phyloP scores from a whole-genome alignment of 1,139 yeast species.

The Yamadazyma blattariae region DNA sequence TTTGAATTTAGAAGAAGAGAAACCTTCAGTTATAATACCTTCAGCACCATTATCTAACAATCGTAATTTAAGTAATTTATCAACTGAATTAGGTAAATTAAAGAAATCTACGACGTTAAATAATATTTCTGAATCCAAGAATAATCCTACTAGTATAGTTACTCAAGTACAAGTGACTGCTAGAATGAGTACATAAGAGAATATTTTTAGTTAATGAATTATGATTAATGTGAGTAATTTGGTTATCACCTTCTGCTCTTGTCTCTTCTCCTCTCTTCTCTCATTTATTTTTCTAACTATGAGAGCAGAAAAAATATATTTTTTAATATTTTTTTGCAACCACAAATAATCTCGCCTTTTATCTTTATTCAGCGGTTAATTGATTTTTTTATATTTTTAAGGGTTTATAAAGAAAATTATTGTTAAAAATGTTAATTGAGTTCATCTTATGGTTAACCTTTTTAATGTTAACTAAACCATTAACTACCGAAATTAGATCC shows the following conservation, averaged over 20 bases:
- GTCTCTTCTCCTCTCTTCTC: background rate
- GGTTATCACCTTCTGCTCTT: background rate
- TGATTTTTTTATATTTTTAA: too few relatives aligned
- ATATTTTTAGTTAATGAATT: conserved; percentile 1
- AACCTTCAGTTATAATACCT: conserved; percentile 9
- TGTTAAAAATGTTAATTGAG: background rate
- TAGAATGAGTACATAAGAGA: conserved; percentile 32
- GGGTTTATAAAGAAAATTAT: too few relatives aligned
- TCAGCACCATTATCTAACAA: conserved; percentile 28
- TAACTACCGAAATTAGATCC: conserved; percentile 3
- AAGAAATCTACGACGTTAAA: conserved; percentile 31
- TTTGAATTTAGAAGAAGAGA: conserved; percentile 14
- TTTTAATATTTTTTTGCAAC: conserved; percentile 2
- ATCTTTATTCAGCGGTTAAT: background rate
- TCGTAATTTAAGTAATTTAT: conserved; percentile 23
- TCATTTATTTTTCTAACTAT: background rate
- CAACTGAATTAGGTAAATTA: conserved; percentile 13
- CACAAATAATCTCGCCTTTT: background rate
- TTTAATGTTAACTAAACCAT: background rate
- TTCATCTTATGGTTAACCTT: conserved; percentile 1
- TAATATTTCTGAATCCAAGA: conserved; percentile 32
- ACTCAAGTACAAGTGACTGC: conserved; percentile 49
- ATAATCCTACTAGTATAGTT: conserved; percentile 39
- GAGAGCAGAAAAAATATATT: too few relatives aligned
- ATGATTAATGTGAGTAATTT: background rate